Evolutionary conservation across 2,329 filamentous ascomycete species (phyloP).

Genomic region (Calonectria hawksworthii): DNA sequence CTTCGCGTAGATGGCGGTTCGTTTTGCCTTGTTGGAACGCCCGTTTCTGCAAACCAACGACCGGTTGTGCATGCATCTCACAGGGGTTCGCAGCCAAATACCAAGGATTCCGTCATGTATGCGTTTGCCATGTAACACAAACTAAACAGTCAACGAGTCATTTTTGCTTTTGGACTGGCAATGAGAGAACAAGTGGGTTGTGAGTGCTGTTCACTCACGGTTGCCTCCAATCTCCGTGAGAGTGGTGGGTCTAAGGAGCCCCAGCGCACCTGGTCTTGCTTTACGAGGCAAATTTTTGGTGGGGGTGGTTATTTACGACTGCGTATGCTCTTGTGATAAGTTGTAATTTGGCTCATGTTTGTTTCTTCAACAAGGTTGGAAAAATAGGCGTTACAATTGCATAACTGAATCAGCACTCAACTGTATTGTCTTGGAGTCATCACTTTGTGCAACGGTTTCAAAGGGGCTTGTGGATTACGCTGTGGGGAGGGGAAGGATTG

Average conservation of each 20-base stretch:
- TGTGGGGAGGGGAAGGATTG: background rate
- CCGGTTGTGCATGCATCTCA: background rate
- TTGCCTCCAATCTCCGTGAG: background rate
- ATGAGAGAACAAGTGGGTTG: background rate
- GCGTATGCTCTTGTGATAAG: background rate
- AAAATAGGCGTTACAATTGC: background rate
- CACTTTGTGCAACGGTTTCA: background rate
- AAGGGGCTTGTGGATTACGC: background rate
- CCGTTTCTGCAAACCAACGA: background rate
- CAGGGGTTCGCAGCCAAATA: background rate
- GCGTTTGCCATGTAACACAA: background rate
- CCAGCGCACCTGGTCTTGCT: background rate
- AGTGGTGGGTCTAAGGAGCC: background rate
- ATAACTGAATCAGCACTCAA: background rate
- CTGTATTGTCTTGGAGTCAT: background rate
- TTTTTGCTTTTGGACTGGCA: background rate
- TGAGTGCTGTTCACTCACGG: background rate
- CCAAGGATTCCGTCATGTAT: background rate
- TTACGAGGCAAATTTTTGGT: background rate
- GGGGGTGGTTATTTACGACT: background rate
- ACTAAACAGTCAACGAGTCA: background rate
- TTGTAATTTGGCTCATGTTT: background rate
- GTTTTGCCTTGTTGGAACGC: background rate
- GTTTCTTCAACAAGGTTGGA: background rate
- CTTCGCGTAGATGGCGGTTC: background rate